These are phyloP conservation scores for Euclidium syriacum DNA, from an alignment of 345 rosid species.

Conservation along the genomic window DNA sequence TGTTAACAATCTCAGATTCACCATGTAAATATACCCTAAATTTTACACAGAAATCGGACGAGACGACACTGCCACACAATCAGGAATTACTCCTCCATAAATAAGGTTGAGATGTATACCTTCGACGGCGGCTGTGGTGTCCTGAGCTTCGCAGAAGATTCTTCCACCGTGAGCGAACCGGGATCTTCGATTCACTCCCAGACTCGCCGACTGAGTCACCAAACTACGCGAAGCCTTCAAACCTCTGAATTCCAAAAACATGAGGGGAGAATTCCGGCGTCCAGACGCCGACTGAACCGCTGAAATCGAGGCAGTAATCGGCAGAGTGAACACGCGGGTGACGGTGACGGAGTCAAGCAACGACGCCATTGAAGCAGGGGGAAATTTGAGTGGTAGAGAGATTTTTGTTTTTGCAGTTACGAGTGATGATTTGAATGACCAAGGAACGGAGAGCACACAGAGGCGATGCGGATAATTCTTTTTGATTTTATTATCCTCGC, in stretches of 20 bases:
- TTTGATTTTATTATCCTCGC: not conserved
- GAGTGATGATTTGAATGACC: not conserved
- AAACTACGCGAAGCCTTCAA: conserved; percentile 19
- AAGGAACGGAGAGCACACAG: conserved; percentile 7
- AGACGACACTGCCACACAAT: not conserved
- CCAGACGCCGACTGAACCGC: conserved; percentile 2
- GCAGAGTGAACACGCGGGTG: conserved; percentile 24
- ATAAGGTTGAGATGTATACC: not conserved
- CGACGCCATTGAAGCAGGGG: conserved; percentile 27
- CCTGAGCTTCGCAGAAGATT: conserved; percentile 27
- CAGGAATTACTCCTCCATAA: not conserved
- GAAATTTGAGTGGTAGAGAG: conserved; percentile 3
- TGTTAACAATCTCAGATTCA: not conserved
- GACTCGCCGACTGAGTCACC: conserved; percentile 16
- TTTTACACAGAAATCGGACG: not conserved
- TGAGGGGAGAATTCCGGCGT: conserved; percentile 13
- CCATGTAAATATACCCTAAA: not conserved
- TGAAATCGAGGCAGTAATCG: conserved; percentile 16
- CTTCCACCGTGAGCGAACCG: conserved; percentile 4
- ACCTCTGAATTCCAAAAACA: conserved; percentile 17
- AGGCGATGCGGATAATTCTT: not conserved
- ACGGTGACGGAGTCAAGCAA: conserved; percentile 32
- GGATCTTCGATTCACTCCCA: not conserved
- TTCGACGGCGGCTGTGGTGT: conserved; percentile 28
- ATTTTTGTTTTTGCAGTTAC: not conserved